Percentiles rank a stretch among this genome's conserved stretches.
These are phyloP conservation scores for Penicillium glabrum DNA, from an alignment of 2,329 filamentous ascomycete species.

Conservation along the genomic window DNA sequence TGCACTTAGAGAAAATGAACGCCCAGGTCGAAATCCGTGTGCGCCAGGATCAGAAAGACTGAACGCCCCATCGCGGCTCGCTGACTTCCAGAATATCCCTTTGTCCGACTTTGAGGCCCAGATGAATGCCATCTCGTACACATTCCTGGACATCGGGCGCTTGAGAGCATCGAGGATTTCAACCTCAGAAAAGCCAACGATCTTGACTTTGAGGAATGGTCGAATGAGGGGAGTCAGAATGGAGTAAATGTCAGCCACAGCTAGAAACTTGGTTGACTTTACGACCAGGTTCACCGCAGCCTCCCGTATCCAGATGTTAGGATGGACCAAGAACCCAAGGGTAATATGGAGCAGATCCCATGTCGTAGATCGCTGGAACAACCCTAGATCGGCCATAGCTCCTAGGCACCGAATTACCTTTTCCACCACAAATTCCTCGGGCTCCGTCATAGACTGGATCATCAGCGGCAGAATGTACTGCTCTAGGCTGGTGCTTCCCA, in stretches of 20 bases:
- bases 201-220: constrained; percentile 75
- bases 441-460: constrained; percentile 89
- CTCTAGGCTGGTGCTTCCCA: constrained; percentile 85
- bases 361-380: constrained; percentile 78
- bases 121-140: constrained; percentile 79
- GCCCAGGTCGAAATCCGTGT: constrained; percentile 57
- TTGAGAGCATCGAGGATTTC: constrained; percentile 79
- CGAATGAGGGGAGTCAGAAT: constrained; percentile 77
- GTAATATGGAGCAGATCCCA: constrained; percentile 88
- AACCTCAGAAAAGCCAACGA: constrained; percentile 69
- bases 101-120: constrained; percentile 84
- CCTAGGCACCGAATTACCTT: constrained; percentile 84
- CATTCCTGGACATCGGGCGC: constrained; percentile 72
- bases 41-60: constrained; percentile 61
- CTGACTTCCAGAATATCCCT: constrained; percentile 82
- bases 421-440: constrained; percentile 92
- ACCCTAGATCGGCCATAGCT: constrained; percentile 80
- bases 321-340: constrained; percentile 84
- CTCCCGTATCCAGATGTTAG: constrained; percentile 93
- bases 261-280: constrained; percentile 71
- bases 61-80: constrained; percentile 69
- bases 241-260: constrained; percentile 77
- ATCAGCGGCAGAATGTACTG: constrained; percentile 95
- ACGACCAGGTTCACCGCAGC: constrained; percentile 82
- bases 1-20: constrained; percentile 55